These are phyloP conservation scores for Tephrocybe sp. DNA, from an alignment of 768 basidiomycete genomes.

Conservation along the genomic window DNA sequence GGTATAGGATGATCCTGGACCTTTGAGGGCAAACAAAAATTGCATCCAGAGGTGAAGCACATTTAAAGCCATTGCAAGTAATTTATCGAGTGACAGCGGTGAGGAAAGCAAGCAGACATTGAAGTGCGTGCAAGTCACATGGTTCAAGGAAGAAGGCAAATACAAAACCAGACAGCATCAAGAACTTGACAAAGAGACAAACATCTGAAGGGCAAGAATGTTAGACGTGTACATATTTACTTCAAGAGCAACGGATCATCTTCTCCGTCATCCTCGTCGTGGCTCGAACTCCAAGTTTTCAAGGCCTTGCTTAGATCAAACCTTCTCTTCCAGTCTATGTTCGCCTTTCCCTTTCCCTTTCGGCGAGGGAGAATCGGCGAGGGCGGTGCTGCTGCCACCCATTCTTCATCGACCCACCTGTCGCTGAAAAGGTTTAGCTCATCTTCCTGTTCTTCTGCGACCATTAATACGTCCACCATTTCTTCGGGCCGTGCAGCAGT, in stretches of 20 bases:
- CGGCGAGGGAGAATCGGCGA: slow-evolving; percentile 30
- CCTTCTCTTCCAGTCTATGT: slow-evolving; percentile 7
- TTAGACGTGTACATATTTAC: not conserved
- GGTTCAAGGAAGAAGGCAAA: not conserved
- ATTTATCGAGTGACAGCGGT: not conserved
- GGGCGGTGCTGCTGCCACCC: slow-evolving; percentile 35
- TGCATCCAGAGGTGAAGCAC: too few species aligned
- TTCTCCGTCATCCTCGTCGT: slow-evolving; percentile 17
- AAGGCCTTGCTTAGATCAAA: slow-evolving; percentile 6
- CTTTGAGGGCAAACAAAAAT: too few species aligned
- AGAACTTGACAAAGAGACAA: too few species aligned
- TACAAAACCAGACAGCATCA: not conserved
- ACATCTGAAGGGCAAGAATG: not conserved
- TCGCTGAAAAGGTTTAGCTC: slow-evolving; percentile 16
- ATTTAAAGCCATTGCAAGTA: not conserved
- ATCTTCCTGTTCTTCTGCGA: slow-evolving; percentile 15
- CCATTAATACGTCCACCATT: slow-evolving; percentile 20
- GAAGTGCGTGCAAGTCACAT: too few species aligned
- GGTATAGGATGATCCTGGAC: too few species aligned
- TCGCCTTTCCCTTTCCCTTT: slow-evolving; percentile 16
- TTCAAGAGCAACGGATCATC: slow-evolving; percentile 19
- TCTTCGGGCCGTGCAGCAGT: slow-evolving; percentile 8
- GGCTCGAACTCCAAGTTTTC: slow-evolving; percentile 11
- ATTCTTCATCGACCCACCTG: slow-evolving; percentile 26
- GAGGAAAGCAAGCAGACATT: not conserved